phyloP scores from a whole-genome alignment of 2,329 filamentous ascomycete species.

The Claviceps cyperi region DNA sequence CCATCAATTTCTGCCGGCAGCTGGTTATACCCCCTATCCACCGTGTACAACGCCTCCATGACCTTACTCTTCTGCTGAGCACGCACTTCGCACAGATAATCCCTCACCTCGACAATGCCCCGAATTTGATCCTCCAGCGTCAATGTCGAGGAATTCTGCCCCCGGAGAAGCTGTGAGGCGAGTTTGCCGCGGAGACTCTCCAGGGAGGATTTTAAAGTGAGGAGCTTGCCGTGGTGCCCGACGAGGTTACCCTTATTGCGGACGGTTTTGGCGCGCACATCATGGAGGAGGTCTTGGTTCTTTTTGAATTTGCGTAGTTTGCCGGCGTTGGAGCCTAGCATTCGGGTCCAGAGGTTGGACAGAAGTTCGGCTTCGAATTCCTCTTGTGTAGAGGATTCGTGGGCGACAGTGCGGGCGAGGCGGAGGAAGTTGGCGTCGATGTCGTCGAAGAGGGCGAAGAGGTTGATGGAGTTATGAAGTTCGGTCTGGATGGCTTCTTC shows the following conservation, averaged over 20 bases:
- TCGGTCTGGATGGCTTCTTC: slow-evolving; percentile 83
- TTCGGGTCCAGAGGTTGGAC: slow-evolving; percentile 69
- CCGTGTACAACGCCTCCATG: slow-evolving; percentile 50
- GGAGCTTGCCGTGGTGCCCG: slow-evolving; percentile 71
- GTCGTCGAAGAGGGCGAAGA: slow-evolving; percentile 82
- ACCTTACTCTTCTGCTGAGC: slow-evolving; percentile 71
- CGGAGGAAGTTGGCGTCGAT: slow-evolving; percentile 87
- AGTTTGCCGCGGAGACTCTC: slow-evolving; percentile 74
- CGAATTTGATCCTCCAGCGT: slow-evolving; percentile 74
- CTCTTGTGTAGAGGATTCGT: slow-evolving; percentile 71
- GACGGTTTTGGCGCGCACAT: slow-evolving; percentile 69
- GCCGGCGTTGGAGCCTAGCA: slow-evolving; percentile 61
- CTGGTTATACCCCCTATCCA: slow-evolving; percentile 3
- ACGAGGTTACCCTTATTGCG: slow-evolving; percentile 77
- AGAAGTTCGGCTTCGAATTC: slow-evolving; percentile 69
- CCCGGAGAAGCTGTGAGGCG: slow-evolving; percentile 67
- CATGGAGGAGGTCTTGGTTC: slow-evolving; percentile 66
- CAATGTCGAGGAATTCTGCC: slow-evolving; percentile 51
- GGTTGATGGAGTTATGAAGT: slow-evolving; percentile 60
- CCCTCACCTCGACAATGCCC: slow-evolving; percentile 66
- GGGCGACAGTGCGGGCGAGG: slow-evolving; percentile 69
- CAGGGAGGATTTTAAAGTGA: slow-evolving; percentile 73
- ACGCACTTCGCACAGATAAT: slow-evolving; percentile 60
- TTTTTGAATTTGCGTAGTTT: slow-evolving; percentile 82
- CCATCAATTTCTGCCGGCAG: not conserved